A percentile compares a stretch with the other conserved stretches of the same genome.
Evolutionary conservation across 352 stramenopile genomes (phyloP).

Genomic region (Phytophthora ramorum): DNA sequence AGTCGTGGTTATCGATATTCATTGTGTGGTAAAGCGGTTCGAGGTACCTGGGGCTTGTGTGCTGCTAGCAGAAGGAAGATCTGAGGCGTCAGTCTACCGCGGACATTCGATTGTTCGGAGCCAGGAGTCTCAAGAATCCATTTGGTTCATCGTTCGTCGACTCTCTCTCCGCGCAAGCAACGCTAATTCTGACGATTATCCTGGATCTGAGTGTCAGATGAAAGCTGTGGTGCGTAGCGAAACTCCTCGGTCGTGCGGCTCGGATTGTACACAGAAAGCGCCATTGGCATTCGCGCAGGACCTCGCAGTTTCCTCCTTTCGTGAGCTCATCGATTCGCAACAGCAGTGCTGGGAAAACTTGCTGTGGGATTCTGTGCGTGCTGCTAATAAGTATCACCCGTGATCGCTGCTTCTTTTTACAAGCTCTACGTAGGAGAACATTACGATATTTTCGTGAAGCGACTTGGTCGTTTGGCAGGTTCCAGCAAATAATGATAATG

Average conservation of each 20-base stretch:
- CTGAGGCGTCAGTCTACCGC: slow-evolving; percentile 3
- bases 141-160: slow-evolving; percentile 1
- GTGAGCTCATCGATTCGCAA: slow-evolving; percentile 9
- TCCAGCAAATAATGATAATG: too few species aligned
- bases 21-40: slow-evolving; percentile 4
- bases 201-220: background rate
- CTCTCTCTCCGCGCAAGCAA: background rate
- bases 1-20: slow-evolving; percentile 4
- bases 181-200: background rate
- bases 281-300: background rate
- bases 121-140: slow-evolving; percentile 1
- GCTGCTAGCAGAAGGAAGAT: slow-evolving; percentile 2
- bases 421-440: background rate
- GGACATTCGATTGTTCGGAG: background rate
- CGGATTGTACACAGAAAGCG: background rate
- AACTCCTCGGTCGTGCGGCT: too few species aligned
- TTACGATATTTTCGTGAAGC: too few species aligned
- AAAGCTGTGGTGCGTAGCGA: slow-evolving; percentile 2
- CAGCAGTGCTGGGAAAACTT: slow-evolving; percentile 13
- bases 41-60: background rate
- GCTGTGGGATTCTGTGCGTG: slow-evolving; percentile 7
- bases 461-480: too few species aligned
- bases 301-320: slow-evolving; percentile 2
- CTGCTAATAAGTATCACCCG: background rate
- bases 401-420: background rate